Percentiles rank a stretch among this genome's conserved stretches.
Evolutionary conservation across 2,329 filamentous ascomycete genomes (phyloP).

Genomic region (Clonostachys byssicola): DNA sequence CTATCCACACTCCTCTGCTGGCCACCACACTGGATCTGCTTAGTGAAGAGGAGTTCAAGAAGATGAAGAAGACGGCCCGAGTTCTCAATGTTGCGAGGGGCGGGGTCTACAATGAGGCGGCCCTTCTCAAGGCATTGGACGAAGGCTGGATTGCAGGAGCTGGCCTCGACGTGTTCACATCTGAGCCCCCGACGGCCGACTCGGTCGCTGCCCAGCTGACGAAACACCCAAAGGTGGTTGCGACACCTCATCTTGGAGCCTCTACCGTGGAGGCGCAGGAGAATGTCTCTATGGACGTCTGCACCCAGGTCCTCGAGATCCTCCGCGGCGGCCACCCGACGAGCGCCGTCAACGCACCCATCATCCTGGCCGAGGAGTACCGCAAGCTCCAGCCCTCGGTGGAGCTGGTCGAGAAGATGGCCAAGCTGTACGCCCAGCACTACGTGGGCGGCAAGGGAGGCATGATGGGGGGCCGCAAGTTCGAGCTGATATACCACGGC

Average conservation of each 20-base stretch:
- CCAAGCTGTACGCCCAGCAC: slow-evolving; percentile 74
- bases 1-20: slow-evolving; percentile 76
- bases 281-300: slow-evolving; percentile 79
- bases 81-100: slow-evolving; percentile 78
- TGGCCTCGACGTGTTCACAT: slow-evolving; percentile 75
- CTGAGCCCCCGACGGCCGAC: slow-evolving; percentile 56
- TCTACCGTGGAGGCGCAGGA: slow-evolving; percentile 81
- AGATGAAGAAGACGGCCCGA: slow-evolving; percentile 70
- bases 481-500: slow-evolving; percentile 75
- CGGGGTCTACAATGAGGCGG: slow-evolving; percentile 74
- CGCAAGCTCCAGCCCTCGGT: slow-evolving; percentile 75
- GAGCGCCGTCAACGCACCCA: slow-evolving; percentile 74
- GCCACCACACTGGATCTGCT: slow-evolving; percentile 75
- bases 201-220: slow-evolving; percentile 61
- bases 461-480: slow-evolving; percentile 58
- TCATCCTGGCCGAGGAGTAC: slow-evolving; percentile 79
- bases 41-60: slow-evolving; percentile 57
- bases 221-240: slow-evolving; percentile 67
- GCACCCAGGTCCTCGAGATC: slow-evolving; percentile 73
- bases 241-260: slow-evolving; percentile 76
- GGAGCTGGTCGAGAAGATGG: slow-evolving; percentile 73
- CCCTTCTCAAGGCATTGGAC: slow-evolving; percentile 66
- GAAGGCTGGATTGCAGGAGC: slow-evolving; percentile 70
- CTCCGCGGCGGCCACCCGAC: slow-evolving; percentile 70
- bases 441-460: slow-evolving; percentile 42